These are phyloP conservation scores for Trichoderma polysporum DNA, from an alignment of 2,329 filamentous ascomycete genomes.

Conservation along the genomic window DNA sequence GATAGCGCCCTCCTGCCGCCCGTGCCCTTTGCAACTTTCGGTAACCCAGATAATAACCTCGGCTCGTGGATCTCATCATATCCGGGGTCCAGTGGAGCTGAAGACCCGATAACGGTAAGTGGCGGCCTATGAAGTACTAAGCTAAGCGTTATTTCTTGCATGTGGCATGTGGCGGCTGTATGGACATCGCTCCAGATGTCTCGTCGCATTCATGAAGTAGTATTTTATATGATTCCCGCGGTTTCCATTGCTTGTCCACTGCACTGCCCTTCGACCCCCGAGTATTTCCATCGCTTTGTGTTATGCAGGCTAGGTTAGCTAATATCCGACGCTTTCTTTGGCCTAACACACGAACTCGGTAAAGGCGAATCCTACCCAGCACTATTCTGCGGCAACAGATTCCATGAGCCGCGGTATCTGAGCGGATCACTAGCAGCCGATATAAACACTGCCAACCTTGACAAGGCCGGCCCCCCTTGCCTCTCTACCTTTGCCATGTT, in stretches of 20 bases:
- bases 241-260: not conserved
- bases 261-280: not conserved
- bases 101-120: slow-evolving; percentile 8
- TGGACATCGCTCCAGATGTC: not conserved
- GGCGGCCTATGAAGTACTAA: too few relatives aligned
- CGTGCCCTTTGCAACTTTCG: not conserved
- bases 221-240: slow-evolving; percentile 4
- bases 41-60: slow-evolving; percentile 12
- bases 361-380: not conserved
- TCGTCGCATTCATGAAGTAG: not conserved
- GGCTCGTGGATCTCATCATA: slow-evolving; percentile 6
- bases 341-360: not conserved
- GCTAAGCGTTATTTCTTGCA: slow-evolving; percentile 14
- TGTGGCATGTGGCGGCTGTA: slow-evolving; percentile 8
- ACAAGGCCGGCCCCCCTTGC: not conserved
- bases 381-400: slow-evolving; percentile 1
- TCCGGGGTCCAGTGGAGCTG: slow-evolving; percentile 14
- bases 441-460: slow-evolving; percentile 7
- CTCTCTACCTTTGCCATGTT: slow-evolving; percentile 35
- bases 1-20: not conserved
- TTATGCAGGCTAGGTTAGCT: not conserved
- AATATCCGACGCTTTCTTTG: not conserved
- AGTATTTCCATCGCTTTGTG: not conserved
- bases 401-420: slow-evolving; percentile 17
- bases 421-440: slow-evolving; percentile 14